Conservation (phyloP, 1,284 basidiomycete genomes). For the Tilletiaria anomala region DNA sequence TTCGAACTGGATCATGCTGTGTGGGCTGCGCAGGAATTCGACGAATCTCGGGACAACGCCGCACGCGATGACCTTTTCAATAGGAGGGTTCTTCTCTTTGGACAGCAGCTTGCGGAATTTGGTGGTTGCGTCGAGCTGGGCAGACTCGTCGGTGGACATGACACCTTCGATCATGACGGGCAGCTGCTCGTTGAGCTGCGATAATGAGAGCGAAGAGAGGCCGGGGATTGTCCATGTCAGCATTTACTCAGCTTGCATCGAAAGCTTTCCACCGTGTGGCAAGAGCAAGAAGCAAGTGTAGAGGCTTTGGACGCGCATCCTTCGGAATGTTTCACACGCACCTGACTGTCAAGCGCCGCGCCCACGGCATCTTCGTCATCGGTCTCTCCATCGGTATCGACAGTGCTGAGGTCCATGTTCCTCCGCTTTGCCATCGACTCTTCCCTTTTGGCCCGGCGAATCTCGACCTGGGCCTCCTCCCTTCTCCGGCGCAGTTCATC, state of each 20-base stretch:
- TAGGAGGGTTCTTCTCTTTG: conserved; percentile 99
- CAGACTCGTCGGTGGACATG: conserved; percentile 77
- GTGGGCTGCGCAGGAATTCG: conserved; percentile 71
- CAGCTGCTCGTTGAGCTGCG: conserved; percentile 51
- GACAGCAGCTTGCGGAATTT: conserved; percentile 91
- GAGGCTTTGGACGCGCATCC: neutral
- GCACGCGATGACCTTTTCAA: conserved; percentile 94
- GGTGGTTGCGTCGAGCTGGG: conserved; percentile 78
- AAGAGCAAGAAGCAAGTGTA: neutral
- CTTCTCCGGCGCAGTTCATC: conserved; percentile 37
- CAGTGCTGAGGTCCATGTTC: conserved; percentile 11
- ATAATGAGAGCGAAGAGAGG: conserved; percentile 46
- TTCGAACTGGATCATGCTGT: conserved; percentile 96
- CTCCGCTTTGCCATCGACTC: conserved; percentile 39
- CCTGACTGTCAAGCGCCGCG: conserved; percentile 19
- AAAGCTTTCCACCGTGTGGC: neutral
- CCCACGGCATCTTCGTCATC: conserved; percentile 13
- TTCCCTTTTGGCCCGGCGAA: conserved; percentile 36
- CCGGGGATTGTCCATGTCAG: conserved; percentile 17
- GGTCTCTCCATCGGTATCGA: conserved; percentile 1
- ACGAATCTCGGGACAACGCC: conserved; percentile 95
- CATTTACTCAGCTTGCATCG: conserved; percentile 8
- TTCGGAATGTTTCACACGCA: conserved; percentile 1
- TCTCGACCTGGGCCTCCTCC: conserved; percentile 39
- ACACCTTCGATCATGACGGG: conserved; percentile 73